These are phyloP conservation scores for Solanum sitiens DNA, from an alignment of 257 asterid species.

Conservation along the genomic window DNA sequence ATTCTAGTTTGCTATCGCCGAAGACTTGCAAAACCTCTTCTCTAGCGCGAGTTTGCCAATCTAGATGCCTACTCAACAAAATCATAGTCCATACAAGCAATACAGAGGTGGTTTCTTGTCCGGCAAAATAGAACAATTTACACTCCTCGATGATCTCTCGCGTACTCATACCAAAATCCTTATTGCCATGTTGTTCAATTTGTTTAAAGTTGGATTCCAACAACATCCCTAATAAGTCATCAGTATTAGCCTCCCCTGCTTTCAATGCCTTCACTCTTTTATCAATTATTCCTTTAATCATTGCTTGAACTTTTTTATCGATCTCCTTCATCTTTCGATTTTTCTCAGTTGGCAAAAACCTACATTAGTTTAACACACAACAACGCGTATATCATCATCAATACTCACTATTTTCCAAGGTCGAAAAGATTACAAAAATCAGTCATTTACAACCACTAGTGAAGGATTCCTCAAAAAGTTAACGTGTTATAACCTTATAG, in stretches of 20 bases:
- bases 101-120: constrained; percentile 16
- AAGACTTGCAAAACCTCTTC: constrained; percentile 15
- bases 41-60: constrained; percentile 20
- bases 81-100: constrained; percentile 23
- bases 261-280: background rate
- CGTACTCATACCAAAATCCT: background rate
- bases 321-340: constrained; percentile 12
- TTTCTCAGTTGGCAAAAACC: constrained; percentile 12
- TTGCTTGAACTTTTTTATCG: background rate
- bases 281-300: background rate
- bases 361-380: background rate
- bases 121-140: constrained; percentile 20
- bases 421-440: too few species aligned
- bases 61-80: constrained; percentile 4
- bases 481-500: background rate
- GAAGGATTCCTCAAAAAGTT: too few species aligned
- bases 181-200: background rate
- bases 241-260: background rate
- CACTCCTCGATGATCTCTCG: constrained; percentile 16
- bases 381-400: background rate
- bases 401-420: background rate
- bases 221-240: constrained; percentile 12
- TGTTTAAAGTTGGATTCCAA: constrained; percentile 9
- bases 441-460: too few species aligned
- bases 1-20: background rate